These are phyloP conservation scores for Suhomyces faveliae DNA, from an alignment of 805 yeast species.

Conservation along the genomic window DNA sequence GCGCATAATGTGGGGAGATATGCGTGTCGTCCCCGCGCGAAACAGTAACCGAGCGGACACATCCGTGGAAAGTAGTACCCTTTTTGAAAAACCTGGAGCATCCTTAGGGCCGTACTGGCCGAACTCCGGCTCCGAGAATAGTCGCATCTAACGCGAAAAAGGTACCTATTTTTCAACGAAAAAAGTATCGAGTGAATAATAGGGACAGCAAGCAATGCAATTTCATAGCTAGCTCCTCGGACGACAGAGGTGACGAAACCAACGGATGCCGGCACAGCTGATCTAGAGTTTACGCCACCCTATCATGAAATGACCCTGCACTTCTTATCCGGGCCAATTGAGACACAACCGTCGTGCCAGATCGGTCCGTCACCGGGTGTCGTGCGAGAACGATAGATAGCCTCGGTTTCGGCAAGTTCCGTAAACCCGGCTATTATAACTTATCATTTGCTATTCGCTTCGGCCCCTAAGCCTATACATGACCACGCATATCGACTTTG, in stretches of 20 bases:
- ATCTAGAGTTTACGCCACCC: background rate
- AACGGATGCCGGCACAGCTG: background rate
- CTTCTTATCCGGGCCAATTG: too few relatives aligned
- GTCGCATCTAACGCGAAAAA: background rate
- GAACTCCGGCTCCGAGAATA: background rate
- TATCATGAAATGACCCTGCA: background rate
- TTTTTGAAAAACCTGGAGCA: background rate
- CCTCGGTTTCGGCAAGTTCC: conserved; percentile 11
- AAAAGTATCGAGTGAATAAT: background rate
- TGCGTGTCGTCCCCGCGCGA: background rate
- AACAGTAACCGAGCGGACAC: background rate
- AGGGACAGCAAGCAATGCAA: background rate
- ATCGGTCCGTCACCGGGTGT: background rate
- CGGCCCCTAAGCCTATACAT: background rate
- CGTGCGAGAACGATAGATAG: background rate
- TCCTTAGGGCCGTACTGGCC: background rate
- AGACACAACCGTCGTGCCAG: background rate
- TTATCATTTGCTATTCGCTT: background rate
- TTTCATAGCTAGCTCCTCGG: background rate
- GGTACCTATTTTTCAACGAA: background rate
- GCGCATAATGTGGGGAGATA: background rate
- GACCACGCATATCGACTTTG: background rate
- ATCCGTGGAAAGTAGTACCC: background rate
- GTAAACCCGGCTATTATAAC: conserved; percentile 5
- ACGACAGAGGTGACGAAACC: background rate